Base-by-base conservation (phyloP, 371 early-diverging fungal species). In the Choanephora cucurbitarum region DNA sequence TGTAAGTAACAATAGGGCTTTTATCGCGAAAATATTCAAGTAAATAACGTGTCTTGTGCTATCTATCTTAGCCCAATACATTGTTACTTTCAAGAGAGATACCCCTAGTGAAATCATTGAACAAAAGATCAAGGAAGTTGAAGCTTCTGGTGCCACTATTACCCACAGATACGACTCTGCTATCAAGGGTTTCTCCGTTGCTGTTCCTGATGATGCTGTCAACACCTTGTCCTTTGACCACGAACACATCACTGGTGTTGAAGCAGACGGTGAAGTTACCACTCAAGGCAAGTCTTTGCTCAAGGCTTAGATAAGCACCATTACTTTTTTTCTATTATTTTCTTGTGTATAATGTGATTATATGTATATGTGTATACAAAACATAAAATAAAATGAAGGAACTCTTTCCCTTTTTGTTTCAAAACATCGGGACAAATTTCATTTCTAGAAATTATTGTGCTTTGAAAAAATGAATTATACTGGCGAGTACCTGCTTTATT, bases 211-310 rank as follows among this genome's bases (percentile, higher is more conserved):
- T 43, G 55, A 49, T 19, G 10, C 32, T 24, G 68, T 71, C 10
- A 52, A 43, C 11, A 21, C 74, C 10, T 58, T 75, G 42, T 66
- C 72, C 15, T 55, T 79, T 51, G 23, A 21, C n/a, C 45, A 51
- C 18, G 59, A 66, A n/a, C 65, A 69, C 6, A 55, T 84, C 22
- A 57, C 72, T 5, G 60, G 55, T 34, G 48, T 84, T 41, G 84
- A 84, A 50, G 62, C 80, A 37, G 84, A 84, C 59, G 84, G 84
- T 32, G 70, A 72, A 45, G 82, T 84, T 39, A 69, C 74, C 49
- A 75, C 71, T 21, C 78, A 78, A 45, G 80, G 74, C 43, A 7
- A 61, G 40, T 22, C 63, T 53, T 54, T 63, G 21, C 28, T 28
- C 28, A 28, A 28, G 28, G 28, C 28, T 28, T 28, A 28, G 37